Conservation (phyloP, 2,329 filamentous ascomycete genomes). For the Calycina marina region DNA sequence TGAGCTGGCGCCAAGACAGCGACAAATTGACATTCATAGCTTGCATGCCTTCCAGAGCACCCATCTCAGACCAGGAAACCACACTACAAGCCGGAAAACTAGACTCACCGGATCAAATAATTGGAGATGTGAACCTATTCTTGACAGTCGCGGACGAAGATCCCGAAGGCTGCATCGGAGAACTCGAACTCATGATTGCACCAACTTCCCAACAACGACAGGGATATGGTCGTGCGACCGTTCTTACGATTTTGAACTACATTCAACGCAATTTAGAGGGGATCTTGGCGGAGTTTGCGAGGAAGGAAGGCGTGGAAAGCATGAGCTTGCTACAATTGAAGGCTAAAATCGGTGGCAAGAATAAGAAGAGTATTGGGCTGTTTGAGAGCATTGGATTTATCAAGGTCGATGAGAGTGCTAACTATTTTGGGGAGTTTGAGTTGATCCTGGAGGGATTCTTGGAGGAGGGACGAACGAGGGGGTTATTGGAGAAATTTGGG, state of each 20-base stretch:
- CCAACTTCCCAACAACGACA: slow-evolving; percentile 36
- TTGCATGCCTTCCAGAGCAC: slow-evolving; percentile 29
- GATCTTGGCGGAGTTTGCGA: slow-evolving; percentile 43
- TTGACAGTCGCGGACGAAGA: slow-evolving; percentile 42
- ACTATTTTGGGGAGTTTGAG: slow-evolving; percentile 57
- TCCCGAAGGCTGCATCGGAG: slow-evolving; percentile 36
- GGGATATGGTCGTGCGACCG: slow-evolving; percentile 50
- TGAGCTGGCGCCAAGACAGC: slow-evolving; percentile 63
- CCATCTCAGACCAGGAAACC: not conserved
- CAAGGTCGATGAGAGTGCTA: slow-evolving; percentile 30
- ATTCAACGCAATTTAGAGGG: slow-evolving; percentile 35
- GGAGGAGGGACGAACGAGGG: slow-evolving; percentile 15
- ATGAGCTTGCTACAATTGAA: slow-evolving; percentile 29
- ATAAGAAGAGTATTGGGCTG: slow-evolving; percentile 39
- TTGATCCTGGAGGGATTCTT: slow-evolving; percentile 25
- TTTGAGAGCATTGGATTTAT: slow-evolving; percentile 47
- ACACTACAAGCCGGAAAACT: not conserved
- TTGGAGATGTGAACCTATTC: slow-evolving; percentile 74
- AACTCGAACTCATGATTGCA: slow-evolving; percentile 82
- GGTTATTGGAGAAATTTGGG: slow-evolving; percentile 20
- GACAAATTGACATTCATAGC: slow-evolving; percentile 92
- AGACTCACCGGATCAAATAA: slow-evolving; percentile 44
- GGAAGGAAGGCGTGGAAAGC: slow-evolving; percentile 2
- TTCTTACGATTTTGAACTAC: slow-evolving; percentile 57
- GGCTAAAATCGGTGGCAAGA: slow-evolving; percentile 46